These are phyloP conservation scores for Staphylotrichum longicolle DNA, from an alignment of 495 filamentous ascomycete species.

Conservation along the genomic window DNA sequence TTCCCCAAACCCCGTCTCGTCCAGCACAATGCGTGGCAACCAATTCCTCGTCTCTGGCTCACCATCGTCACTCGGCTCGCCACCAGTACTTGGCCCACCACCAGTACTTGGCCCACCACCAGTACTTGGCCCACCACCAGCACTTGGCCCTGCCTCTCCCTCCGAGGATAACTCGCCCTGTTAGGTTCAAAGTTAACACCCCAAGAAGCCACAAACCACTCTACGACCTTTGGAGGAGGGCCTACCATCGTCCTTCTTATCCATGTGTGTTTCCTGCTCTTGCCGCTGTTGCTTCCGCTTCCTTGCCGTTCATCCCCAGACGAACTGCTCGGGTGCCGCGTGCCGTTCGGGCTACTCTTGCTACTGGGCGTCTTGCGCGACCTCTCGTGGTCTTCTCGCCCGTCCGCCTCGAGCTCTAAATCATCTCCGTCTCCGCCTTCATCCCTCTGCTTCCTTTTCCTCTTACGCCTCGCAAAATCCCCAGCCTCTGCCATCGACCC, in stretches of 20 bases:
- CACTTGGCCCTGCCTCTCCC: too few species aligned
- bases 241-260: conserved; percentile 32
- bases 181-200: background rate
- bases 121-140: too few species aligned
- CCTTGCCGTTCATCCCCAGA: conserved; percentile 2
- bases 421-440: background rate
- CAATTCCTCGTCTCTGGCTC: too few species aligned
- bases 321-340: background rate
- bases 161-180: conserved; percentile 31
- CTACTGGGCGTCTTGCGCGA: background rate
- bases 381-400: too few species aligned
- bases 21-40: too few species aligned
- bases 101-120: too few species aligned
- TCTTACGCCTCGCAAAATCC: background rate
- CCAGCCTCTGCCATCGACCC: background rate
- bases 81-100: too few species aligned
- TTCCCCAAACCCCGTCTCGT: too few species aligned
- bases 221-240: background rate
- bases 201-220: background rate
- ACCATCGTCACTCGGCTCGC: too few species aligned
- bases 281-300: background rate
- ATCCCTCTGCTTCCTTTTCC: conserved; percentile 7
- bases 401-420: background rate
- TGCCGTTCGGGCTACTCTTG: background rate
- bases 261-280: conserved; percentile 28